Base-by-base conservation (phyloP, 257 asterid species). In the Plectranthus barbatus region DNA sequence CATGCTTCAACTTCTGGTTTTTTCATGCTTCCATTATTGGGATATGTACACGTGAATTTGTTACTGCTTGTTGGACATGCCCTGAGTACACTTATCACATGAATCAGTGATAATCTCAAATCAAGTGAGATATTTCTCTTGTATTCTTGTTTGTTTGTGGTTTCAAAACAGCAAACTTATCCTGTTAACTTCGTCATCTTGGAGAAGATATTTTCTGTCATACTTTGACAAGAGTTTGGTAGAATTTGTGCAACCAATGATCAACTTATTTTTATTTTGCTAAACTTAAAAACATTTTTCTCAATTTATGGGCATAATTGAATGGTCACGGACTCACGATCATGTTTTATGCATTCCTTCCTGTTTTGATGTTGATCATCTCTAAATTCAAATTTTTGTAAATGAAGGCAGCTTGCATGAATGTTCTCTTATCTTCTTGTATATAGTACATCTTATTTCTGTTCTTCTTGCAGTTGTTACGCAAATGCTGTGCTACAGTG, bases 401-500 rank as follows among this genome's bases (percentile, higher is more conserved):
- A 15, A 23, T 40, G 24, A 15, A 34, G 39, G 20, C 8, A 18
- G 5, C 64, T 12, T 66, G 26, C 39, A 59, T n/a, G 15, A 40
- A 24, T 48, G 14, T 23, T 62, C 9, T 58, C 51, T 49, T 70
- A 46, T 34, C 41, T 17, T 40, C 48, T 44, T 71, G 26, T 56
- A 13, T 62, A 17, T 52, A 29, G 44, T 58, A 36, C 47, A 59
- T 46, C 73, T 23, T 37, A 50, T 53, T 29, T 44, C 51, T 44
- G 31, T 57, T 64, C 47, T 64, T 52, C 72, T 44, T 76, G 80
- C 87, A 83, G 90, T 74, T 83, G 90, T 62, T 83, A 83, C 62
- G 90, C 90, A 17, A 83, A 83, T 80, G 90, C 86, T 18, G 90
- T 83, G 77, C 80, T 83, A 60, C 90, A 83, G 59, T 80, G 90